These are phyloP conservation scores for Nicotiana otophora DNA, from an alignment of 257 asterid genomes.

Conservation along the genomic window DNA sequence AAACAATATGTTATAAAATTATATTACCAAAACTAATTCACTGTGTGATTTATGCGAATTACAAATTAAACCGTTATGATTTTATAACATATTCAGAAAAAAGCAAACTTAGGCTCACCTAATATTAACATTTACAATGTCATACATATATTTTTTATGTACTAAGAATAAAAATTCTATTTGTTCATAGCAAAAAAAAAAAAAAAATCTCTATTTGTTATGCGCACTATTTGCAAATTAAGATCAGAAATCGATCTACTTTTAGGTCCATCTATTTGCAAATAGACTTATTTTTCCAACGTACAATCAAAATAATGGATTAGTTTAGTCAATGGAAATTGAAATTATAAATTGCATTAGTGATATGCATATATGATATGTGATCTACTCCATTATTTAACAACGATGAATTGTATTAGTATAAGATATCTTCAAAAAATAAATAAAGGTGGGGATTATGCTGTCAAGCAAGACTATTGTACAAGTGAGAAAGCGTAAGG, in stretches of 20 bases:
- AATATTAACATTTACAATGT: background rate
- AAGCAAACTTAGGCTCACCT: background rate
- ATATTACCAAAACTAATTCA: too few relatives aligned
- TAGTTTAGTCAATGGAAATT: too few relatives aligned
- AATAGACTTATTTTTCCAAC: too few relatives aligned
- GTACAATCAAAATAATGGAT: too few relatives aligned
- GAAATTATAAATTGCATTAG: too few relatives aligned
- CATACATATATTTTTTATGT: background rate
- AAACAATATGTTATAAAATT: too few relatives aligned
- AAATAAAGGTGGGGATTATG: slow-evolving; percentile 4
- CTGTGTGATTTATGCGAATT: background rate
- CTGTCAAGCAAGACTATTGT: background rate
- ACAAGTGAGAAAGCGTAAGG: background rate
- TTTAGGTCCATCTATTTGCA: background rate
- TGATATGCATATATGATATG: too few relatives aligned
- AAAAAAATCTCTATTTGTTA: background rate
- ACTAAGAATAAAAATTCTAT: too few relatives aligned
- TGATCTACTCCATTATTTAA: too few relatives aligned
- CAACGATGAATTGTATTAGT: too few relatives aligned
- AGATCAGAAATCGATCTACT: background rate
- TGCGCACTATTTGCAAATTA: background rate
- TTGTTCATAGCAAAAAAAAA: too few relatives aligned
- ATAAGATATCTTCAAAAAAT: background rate
- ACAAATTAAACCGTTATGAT: background rate
- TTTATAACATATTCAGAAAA: background rate